Conservation (phyloP, 306 rosid species). For the Malus orientalis region DNA sequence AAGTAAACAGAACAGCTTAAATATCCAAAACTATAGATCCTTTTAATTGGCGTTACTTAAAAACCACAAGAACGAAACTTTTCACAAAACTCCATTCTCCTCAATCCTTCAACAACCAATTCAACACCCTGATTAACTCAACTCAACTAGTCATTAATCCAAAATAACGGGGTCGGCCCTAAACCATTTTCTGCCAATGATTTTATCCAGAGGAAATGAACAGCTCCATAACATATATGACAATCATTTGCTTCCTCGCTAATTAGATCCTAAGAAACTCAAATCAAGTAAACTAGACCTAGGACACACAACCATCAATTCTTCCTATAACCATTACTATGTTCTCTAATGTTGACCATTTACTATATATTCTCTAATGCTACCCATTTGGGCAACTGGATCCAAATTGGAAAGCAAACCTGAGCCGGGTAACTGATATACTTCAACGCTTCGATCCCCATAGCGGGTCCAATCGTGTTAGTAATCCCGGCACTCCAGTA, state of each 20-base stretch:
- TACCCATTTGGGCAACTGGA: not conserved
- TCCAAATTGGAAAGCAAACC: conserved; percentile 34
- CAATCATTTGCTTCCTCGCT: not conserved
- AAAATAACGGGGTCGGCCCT: not conserved
- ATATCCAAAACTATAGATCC: not conserved
- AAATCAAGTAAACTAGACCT: not conserved
- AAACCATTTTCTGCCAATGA: not conserved
- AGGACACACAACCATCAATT: not conserved
- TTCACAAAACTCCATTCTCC: not conserved
- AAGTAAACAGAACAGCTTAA: conserved; percentile 16
- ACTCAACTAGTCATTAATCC: not conserved
- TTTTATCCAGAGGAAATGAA: not conserved
- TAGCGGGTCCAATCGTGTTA: conserved; percentile 96
- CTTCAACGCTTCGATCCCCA: conserved; percentile 97
- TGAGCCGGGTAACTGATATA: conserved; percentile 98
- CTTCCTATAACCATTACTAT: not conserved
- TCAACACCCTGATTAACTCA: not conserved
- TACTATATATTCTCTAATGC: not conserved
- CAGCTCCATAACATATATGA: not conserved
- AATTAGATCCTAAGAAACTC: not conserved
- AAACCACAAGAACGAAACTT: not conserved
- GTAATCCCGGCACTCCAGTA: conserved; percentile 98
- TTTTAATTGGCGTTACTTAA: not conserved
- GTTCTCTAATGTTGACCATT: too few species aligned
- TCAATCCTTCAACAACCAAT: not conserved